Evolutionary conservation across 164 flowering plant species (phyloP).

Genomic region (Piper betle): DNA sequence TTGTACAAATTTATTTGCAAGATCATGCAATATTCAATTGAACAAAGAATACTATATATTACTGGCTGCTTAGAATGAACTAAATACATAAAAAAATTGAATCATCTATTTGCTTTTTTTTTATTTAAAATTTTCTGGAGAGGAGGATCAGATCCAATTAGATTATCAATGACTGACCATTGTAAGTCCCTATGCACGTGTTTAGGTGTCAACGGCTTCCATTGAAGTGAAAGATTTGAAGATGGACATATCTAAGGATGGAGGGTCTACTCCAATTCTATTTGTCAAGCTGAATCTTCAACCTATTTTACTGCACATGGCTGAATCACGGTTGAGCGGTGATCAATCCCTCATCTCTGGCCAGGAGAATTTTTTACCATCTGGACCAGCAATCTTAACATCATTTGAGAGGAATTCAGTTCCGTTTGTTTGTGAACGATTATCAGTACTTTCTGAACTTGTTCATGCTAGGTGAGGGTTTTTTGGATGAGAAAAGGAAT

Average conservation of each 20-base stretch:
- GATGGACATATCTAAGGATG: conserved; percentile 76
- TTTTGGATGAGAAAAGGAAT: neutral
- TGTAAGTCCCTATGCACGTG: neutral
- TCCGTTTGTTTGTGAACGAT: conserved; percentile 66
- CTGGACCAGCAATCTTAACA: conserved; percentile 22
- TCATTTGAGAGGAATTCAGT: conserved; percentile 37
- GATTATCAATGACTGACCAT: neutral
- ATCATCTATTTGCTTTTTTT: neutral
- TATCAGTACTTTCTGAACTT: conserved; percentile 64
- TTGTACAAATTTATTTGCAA: too few relatives aligned
- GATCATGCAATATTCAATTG: too few relatives aligned
- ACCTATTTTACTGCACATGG: conserved; percentile 53
- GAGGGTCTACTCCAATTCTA: conserved; percentile 51
- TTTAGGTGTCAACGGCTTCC: conserved; percentile 72
- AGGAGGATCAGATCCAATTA: neutral
- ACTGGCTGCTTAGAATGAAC: too few relatives aligned
- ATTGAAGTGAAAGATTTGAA: conserved; percentile 71
- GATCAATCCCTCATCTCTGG: conserved; percentile 38
- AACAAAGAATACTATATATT: too few relatives aligned
- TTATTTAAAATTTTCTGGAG: neutral
- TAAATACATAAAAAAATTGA: neutral
- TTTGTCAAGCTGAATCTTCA: conserved; percentile 58
- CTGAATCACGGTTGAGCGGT: conserved; percentile 43
- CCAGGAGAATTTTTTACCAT: conserved; percentile 24
- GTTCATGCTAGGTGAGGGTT: conserved; percentile 70